phyloP scores from a whole-genome alignment of 2,329 filamentous ascomycete genomes.

The Ophiostoma sp. region DNA sequence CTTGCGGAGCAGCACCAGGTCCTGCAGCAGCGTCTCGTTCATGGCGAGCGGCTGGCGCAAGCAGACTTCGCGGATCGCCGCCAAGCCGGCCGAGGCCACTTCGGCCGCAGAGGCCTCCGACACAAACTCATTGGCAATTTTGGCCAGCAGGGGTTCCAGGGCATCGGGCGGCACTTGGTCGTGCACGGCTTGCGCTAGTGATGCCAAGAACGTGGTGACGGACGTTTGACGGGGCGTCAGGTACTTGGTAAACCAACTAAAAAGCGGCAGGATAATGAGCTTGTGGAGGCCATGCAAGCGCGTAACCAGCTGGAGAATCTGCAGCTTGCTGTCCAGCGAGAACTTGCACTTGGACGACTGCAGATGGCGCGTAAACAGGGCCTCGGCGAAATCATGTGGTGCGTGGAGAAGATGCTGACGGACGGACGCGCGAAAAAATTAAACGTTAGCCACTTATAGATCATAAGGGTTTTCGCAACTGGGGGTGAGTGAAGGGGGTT shows the following conservation, averaged over 20 bases:
- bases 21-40: slow-evolving; percentile 91
- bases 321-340: slow-evolving; percentile 81
- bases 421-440: not conserved
- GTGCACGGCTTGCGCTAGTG: slow-evolving; percentile 87
- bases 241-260: slow-evolving; percentile 95
- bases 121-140: slow-evolving; percentile 98
- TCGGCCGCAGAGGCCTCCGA: slow-evolving; percentile 90
- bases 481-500: not conserved
- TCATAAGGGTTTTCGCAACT: not conserved
- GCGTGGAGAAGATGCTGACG: slow-evolving; percentile 78
- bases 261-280: slow-evolving; percentile 83
- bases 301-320: slow-evolving; percentile 75
- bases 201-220: slow-evolving; percentile 91
- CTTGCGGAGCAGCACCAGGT: slow-evolving; percentile 92
- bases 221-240: slow-evolving; percentile 80
- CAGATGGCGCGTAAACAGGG: slow-evolving; percentile 85
- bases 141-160: slow-evolving; percentile 84
- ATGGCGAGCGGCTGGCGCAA: slow-evolving; percentile 92
- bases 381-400: slow-evolving; percentile 89
- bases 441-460: slow-evolving; percentile 15
- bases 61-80: slow-evolving; percentile 93
- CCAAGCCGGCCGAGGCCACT: slow-evolving; percentile 83
- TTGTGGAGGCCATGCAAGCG: slow-evolving; percentile 90
- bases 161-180: slow-evolving; percentile 89
- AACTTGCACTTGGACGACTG: slow-evolving; percentile 84